phyloP scores from a whole-genome alignment of 2,329 filamentous ascomycete species.

The Clarireedia monteithiana region DNA sequence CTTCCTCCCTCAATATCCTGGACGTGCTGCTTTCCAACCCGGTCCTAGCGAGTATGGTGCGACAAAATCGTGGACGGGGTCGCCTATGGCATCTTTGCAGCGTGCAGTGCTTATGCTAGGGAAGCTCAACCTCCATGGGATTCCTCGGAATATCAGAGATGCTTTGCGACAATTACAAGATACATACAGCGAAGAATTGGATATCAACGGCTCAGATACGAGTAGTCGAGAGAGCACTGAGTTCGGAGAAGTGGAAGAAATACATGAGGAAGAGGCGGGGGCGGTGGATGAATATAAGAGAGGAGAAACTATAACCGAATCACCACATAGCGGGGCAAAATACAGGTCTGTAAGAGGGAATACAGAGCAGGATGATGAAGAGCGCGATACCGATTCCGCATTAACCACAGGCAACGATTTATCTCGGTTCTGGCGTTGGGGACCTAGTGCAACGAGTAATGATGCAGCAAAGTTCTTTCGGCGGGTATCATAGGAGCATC shows the following conservation, averaged over 20 bases:
- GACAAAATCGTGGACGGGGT: conserved; percentile 15
- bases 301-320: too few relatives aligned
- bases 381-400: conserved; percentile 10
- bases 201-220: not conserved
- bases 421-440: conserved; percentile 12
- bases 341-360: too few relatives aligned
- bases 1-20: conserved; percentile 15
- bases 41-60: conserved; percentile 19
- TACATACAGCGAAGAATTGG: conserved; percentile 17
- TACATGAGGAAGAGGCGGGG: conserved; percentile 7
- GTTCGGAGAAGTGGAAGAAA: too few relatives aligned
- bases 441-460: conserved; percentile 15
- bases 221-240: too few relatives aligned
- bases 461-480: conserved; percentile 21
- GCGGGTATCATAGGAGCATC: conserved; percentile 12
- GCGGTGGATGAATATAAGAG: too few relatives aligned
- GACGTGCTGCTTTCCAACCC: conserved; percentile 13
- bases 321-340: too few relatives aligned
- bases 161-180: conserved; percentile 17
- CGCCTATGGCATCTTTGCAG: conserved; percentile 16
- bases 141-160: conserved; percentile 16
- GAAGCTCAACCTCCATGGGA: conserved; percentile 15
- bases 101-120: conserved; percentile 16
- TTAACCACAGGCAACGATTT: not conserved
- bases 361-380: too few relatives aligned